These are phyloP conservation scores for Eragrostis nindensis DNA, from an alignment of 176 grass and related monocot species.

Conservation along the genomic window DNA sequence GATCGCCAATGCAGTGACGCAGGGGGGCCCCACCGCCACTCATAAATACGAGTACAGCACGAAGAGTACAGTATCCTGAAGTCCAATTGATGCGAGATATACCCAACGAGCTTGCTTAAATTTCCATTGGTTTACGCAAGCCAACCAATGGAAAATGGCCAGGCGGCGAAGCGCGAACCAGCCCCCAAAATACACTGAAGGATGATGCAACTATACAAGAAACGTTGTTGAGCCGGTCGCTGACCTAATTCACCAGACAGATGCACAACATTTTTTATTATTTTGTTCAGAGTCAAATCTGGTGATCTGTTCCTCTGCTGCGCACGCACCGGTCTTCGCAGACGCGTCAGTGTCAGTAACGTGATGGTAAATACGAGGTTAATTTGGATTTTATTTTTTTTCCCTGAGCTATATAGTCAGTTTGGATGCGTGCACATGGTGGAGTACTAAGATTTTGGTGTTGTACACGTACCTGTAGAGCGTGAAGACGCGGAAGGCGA, in stretches of 20 bases:
- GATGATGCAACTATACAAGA: background rate
- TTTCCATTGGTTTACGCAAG: slow-evolving; percentile 16
- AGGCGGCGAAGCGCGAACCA: background rate
- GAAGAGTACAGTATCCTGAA: background rate
- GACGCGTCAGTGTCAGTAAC: background rate
- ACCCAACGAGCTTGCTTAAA: background rate
- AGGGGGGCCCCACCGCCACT: background rate
- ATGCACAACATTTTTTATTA: background rate
- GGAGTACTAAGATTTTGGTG: no score
- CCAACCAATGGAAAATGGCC: background rate
- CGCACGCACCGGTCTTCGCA: background rate
- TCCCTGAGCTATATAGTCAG: background rate
- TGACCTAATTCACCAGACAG: slow-evolving; percentile 39
- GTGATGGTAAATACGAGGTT: background rate
- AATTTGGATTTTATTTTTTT: background rate
- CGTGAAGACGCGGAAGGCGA: slow-evolving; percentile 76
- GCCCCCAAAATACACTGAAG: background rate
- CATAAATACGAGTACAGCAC: slow-evolving; percentile 23
- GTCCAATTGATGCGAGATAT: background rate
- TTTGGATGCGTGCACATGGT: background rate
- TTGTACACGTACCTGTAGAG: slow-evolving; percentile 80
- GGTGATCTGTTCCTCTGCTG: background rate
- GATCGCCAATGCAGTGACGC: slow-evolving; percentile 15
- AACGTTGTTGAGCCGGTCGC: slow-evolving; percentile 16
- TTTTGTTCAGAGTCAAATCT: background rate